These are phyloP conservation scores for Xylariaceae sp. DNA, from an alignment of 2,329 filamentous ascomycete species.

Conservation along the genomic window DNA sequence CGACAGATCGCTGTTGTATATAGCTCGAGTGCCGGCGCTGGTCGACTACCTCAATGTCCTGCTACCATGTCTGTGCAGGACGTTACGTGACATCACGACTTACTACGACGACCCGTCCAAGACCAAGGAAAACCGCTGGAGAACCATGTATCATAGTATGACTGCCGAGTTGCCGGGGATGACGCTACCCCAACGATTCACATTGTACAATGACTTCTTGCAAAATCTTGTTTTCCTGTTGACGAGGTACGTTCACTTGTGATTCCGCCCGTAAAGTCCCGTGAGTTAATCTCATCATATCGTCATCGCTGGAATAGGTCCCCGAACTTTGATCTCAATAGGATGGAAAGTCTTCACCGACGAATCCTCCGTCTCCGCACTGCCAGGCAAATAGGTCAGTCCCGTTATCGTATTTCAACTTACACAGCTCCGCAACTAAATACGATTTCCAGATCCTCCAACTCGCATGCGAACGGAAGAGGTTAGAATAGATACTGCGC, in stretches of 20 bases:
- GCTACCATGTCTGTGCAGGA: conserved; percentile 51
- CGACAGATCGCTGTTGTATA: conserved; percentile 50
- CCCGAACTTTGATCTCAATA: conserved; percentile 52
- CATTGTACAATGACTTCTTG: conserved; percentile 54
- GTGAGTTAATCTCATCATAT: no score
- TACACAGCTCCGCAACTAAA: conserved; percentile 18
- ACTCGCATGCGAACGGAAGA: conserved; percentile 24
- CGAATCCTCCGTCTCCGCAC: conserved; percentile 51
- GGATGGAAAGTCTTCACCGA: conserved; percentile 45
- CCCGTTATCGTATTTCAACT: conserved; percentile 19
- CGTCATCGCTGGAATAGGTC: no score
- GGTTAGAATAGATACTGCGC: conserved; percentile 23
- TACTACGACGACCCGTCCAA: conserved; percentile 49
- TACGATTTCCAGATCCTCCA: conserved; percentile 21
- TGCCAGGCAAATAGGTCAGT: conserved; percentile 50
- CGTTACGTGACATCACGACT: conserved; percentile 49
- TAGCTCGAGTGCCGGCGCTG: conserved; percentile 46
- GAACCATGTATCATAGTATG: conserved; percentile 55
- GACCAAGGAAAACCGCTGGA: conserved; percentile 50
- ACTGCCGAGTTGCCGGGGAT: conserved; percentile 49
- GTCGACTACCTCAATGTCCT: conserved; percentile 54
- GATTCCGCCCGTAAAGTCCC: no score
- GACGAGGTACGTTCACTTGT: conserved; percentile 46
- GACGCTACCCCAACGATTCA: conserved; percentile 49
- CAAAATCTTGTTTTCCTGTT: conserved; percentile 47